Evolutionary conservation across 148 eudicot genomes (phyloP), one percentile per base, ranked within the genome.

Genomic region (Pharnaceum exiguum): DNA sequence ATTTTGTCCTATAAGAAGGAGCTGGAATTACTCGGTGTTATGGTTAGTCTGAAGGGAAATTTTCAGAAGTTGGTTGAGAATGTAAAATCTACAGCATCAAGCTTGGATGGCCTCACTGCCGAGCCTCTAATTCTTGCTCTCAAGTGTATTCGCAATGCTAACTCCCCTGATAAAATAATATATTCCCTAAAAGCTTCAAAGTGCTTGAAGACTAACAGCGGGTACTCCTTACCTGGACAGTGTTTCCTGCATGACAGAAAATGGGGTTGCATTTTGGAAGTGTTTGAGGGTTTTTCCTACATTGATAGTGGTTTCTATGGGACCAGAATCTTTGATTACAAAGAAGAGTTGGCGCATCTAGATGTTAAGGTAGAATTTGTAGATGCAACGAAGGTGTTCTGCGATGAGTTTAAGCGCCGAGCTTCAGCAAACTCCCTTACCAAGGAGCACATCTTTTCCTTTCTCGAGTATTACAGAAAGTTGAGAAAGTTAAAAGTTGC

Each of bases 181-280:
- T 7, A 21, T 17, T 58, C 63, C 3, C 30, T 86, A 57, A 58
- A 76, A 53, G 62, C 50, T 28, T 67, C 69, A 23, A 71, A 63
- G 46, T 82, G 82, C 65, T n/a, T 80, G 17, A 76, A 54, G 61
- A 75, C 89, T 28, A 73, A 51, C 55, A 27, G 24, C 15, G 89
- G 86, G 15, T 69, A 43, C 70, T 60, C n/a, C 59, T 37, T 25
- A 49, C 89, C 94, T 31, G 33, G 15, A 45, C 78, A 80, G 33
- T 75, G 82, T 30, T 80, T 57, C 55, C 50, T 82, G 18, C 37
- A 12, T 62, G 67, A 80, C 67, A 66, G 62, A 49, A 59, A 56
- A 25, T 80, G 88, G 94, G 88, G 89, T 11, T 73, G 73, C 44
- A 72, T 86, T 40, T 54, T 86, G 46, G 52, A 62, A 68, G 76